A percentile compares a stretch with the other conserved stretches of the same genome.
Conservation (phyloP, 1,139 yeast species). For the Candida mesenterica region DNA sequence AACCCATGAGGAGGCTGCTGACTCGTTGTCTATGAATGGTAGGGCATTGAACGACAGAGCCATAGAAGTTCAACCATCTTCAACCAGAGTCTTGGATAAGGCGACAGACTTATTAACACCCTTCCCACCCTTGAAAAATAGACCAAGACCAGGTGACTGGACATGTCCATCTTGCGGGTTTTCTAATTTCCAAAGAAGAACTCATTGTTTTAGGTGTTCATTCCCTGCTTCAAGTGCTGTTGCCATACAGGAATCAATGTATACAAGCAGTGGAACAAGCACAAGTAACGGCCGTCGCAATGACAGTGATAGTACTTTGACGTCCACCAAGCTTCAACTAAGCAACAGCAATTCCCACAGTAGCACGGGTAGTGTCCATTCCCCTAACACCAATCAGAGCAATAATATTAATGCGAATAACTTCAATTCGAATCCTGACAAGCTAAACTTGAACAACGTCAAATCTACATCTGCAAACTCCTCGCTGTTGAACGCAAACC, state of each 20-base stretch:
- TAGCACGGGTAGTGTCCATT: constrained; percentile 3
- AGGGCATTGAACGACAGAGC: constrained; percentile 69
- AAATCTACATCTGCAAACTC: constrained; percentile 17
- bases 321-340: not conserved
- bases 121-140: constrained; percentile 83
- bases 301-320: not conserved
- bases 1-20: constrained; percentile 83
- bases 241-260: constrained; percentile 56
- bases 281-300: not conserved
- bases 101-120: constrained; percentile 81
- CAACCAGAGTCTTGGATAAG: constrained; percentile 69
- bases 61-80: constrained; percentile 85
- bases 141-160: constrained; percentile 98
- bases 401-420: constrained; percentile 10
- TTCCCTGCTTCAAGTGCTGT: constrained; percentile 80
- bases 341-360: constrained; percentile 10
- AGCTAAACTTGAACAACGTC: constrained; percentile 16
- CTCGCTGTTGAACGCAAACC: constrained; percentile 12
- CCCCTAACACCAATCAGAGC: constrained; percentile 1
- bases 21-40: constrained; percentile 77
- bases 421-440: constrained; percentile 11
- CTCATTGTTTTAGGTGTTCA: constrained; percentile 91
- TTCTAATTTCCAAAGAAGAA: constrained; percentile 90
- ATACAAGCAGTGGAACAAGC: constrained; percentile 10
- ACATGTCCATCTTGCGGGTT: constrained; percentile 95